These are phyloP conservation scores for Yamadazyma pseudoaaseri DNA, from an alignment of 1,139 yeast genomes.

Conservation along the genomic window DNA sequence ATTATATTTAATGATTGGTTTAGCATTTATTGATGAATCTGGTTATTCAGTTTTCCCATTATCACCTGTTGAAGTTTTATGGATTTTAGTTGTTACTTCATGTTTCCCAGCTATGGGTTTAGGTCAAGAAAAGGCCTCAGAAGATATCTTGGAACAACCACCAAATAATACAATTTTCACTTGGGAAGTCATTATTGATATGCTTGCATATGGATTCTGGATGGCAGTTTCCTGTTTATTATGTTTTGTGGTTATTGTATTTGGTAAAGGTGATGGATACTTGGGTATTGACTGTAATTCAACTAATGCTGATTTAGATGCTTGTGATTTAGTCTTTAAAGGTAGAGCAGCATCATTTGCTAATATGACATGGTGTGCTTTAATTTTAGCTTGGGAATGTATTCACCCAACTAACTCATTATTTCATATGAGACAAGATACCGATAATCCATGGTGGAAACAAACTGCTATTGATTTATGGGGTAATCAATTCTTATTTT, in stretches of 20 bases:
- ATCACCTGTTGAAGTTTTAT: conserved; percentile 75
- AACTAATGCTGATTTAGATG: conserved; percentile 14
- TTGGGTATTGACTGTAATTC: conserved; percentile 66
- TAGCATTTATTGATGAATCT: conserved; percentile 61
- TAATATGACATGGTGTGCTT: conserved; percentile 88
- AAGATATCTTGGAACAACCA: conserved; percentile 64
- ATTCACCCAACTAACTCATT: conserved; percentile 73
- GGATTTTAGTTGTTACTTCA: conserved; percentile 78
- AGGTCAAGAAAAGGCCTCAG: conserved; percentile 67
- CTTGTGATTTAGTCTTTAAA: conserved; percentile 66
- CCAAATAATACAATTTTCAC: conserved; percentile 69
- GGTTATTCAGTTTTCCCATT: conserved; percentile 72
- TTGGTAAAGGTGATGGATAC: conserved; percentile 64
- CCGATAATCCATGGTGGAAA: conserved; percentile 59
- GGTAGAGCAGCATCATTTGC: conserved; percentile 84
- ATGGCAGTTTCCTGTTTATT: conserved; percentile 74
- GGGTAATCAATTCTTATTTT: conserved; percentile 75
- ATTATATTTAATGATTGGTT: conserved; percentile 65
- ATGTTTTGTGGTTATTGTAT: conserved; percentile 64
- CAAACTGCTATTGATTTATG: conserved; percentile 61
- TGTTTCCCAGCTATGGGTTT: conserved; percentile 90
- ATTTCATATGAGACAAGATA: conserved; percentile 71
- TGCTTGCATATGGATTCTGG: conserved; percentile 70
- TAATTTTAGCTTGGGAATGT: conserved; percentile 88
- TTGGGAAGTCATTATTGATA: conserved; percentile 68